Percentiles rank a stretch among this genome's conserved stretches.
Conservation (phyloP, 306 rosid genomes). For the Quillaja saponaria region DNA sequence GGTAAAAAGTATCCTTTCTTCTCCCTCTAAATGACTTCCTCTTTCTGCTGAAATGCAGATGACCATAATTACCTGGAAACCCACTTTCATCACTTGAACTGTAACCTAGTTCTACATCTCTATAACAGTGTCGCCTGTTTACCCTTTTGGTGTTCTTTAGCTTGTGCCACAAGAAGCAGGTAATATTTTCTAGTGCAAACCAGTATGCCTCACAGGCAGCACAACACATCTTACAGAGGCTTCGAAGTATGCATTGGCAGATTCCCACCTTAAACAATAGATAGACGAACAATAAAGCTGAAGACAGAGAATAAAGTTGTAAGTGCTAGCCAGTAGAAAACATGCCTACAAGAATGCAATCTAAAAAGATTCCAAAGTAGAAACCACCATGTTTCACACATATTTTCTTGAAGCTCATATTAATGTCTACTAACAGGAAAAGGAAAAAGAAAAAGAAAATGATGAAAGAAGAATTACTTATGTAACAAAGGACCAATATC, state of each 20-base stretch:
- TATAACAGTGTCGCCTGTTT: slow-evolving; percentile 30
- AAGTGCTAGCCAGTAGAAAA: not conserved
- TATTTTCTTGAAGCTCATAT: too few relatives aligned
- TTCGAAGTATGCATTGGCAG: slow-evolving; percentile 53
- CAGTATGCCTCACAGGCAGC: slow-evolving; percentile 46
- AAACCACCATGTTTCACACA: too few relatives aligned
- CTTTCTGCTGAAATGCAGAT: slow-evolving; percentile 24
- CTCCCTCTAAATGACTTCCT: slow-evolving; percentile 21
- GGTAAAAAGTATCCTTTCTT: slow-evolving; percentile 7
- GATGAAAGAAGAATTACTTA: slow-evolving; percentile 28
- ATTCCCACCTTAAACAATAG: slow-evolving; percentile 52
- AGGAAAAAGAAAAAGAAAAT: not conserved
- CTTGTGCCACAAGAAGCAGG: slow-evolving; percentile 49
- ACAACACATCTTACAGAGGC: slow-evolving; percentile 53
- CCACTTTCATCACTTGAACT: slow-evolving; percentile 35
- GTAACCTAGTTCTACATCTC: slow-evolving; percentile 44
- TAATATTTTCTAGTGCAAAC: slow-evolving; percentile 39
- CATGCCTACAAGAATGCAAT: too few relatives aligned
- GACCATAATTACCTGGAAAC: not conserved
- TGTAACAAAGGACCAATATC: slow-evolving; percentile 47
- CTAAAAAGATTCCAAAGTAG: too few relatives aligned
- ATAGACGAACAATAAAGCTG: slow-evolving; percentile 47
- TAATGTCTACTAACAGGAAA: not conserved
- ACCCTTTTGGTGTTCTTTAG: slow-evolving; percentile 46
- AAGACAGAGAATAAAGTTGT: slow-evolving; percentile 2